Evolutionary conservation across 164 flowering plant genomes (phyloP), one percentile per base, ranked within the genome.

Genomic region (Stephania cephalantha): DNA sequence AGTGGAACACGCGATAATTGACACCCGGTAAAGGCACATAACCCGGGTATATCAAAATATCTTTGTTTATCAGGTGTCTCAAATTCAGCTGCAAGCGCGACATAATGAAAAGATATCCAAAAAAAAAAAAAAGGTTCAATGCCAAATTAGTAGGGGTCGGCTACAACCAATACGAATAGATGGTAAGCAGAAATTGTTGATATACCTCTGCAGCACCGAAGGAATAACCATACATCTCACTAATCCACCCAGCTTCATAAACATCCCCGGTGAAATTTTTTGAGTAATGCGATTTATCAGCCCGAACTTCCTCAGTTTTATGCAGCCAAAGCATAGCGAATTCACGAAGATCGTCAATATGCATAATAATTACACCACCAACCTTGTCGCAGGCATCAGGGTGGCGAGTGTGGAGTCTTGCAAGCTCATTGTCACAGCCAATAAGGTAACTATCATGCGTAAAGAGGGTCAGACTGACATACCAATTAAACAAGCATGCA

Each of bases 191-290:
- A 35, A 35, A 35, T 35, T 17, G 66, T 25, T 6, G 30, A 71
- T n/a, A 71, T 90, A 95, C 99, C 99, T 95, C 98, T 52, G 99
- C 99, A 15, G 99, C 98, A 18, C 90, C 99, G 80, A 95, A 95
- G 48, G 98, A 88, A 82, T 95, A 95, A 69, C 99, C 99, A 81
- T 95, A 95, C 99, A 95, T 95, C 84, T 95, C 99, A 81, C 99
- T 95, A 42, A 93, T 92, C 99, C 98, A 95, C 22, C 99, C 99
- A 80, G 93, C 79, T 82, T 84, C 89, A 76, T 89, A 95, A 53
- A 93, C 82, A 78, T 95, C 98, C 55, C 99, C 99, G 63, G 98
- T 95, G 64, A 92, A 76, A 63, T 92, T 88, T 81, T 77, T 91
- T 9, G 89, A 87, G 84, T 93, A 93, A 81, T 95, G 99, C 69